Conservation (phyloP, 2,329 filamentous ascomycete species). For the Ophiostoma piceae region DNA sequence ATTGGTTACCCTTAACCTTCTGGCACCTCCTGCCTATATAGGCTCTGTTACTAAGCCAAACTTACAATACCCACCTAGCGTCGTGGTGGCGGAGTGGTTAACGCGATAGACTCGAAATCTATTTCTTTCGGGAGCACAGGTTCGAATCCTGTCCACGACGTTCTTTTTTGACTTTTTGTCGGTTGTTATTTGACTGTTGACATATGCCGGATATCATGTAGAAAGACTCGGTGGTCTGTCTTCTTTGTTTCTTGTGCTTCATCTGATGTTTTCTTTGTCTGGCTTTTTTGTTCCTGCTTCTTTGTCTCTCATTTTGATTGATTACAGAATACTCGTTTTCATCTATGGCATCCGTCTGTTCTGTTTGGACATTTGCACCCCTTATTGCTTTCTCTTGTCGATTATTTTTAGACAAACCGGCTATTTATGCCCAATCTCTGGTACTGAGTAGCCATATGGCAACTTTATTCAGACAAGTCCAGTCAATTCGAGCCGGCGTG, state of each 20-base stretch:
- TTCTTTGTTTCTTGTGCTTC: neutral
- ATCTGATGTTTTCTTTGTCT: neutral
- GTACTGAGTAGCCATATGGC: too few species aligned
- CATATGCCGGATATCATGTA: too few species aligned
- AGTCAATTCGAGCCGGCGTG: too few species aligned
- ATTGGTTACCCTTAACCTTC: too few species aligned
- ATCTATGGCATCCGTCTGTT: too few species aligned
- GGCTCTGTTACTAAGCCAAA: neutral
- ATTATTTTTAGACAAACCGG: too few species aligned
- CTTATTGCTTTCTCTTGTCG: too few species aligned
- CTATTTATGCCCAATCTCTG: too few species aligned
- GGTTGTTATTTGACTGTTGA: neutral
- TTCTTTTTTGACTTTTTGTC: neutral
- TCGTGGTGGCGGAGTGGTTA: constrained; percentile 17
- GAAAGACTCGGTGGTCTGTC: neutral
- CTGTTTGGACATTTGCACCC: too few species aligned
- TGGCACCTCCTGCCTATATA: neutral
- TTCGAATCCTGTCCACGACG: constrained; percentile 16
- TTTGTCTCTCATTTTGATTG: too few species aligned
- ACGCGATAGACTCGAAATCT: constrained; percentile 16
- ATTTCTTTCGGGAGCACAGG: constrained; percentile 14
- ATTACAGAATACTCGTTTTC: too few species aligned
- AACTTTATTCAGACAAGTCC: too few species aligned
- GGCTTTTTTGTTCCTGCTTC: neutral
- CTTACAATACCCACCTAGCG: neutral